Evolutionary conservation across 306 rosid species (phyloP).

Genomic region (Begonia peltatifolia): DNA sequence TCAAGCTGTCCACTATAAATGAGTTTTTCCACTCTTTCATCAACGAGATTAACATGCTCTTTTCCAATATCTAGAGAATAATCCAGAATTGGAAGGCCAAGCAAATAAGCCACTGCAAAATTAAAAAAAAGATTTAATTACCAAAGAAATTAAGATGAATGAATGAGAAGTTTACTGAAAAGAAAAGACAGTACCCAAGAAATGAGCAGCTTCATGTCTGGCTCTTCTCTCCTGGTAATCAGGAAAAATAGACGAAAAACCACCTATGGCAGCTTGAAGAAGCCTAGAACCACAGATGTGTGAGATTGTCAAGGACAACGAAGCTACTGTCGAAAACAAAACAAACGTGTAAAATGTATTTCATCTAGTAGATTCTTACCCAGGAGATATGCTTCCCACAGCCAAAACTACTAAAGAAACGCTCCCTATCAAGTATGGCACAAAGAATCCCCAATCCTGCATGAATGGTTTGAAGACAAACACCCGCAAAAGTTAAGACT

Average conservation of each 20-base stretch:
- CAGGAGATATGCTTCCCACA: slow-evolving; percentile 87
- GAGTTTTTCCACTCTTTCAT: slow-evolving; percentile 66
- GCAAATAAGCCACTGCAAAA: slow-evolving; percentile 55
- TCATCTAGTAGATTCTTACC: slow-evolving; percentile 28
- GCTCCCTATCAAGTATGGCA: slow-evolving; percentile 86
- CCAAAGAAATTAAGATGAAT: too few species aligned
- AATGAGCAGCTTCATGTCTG: slow-evolving; percentile 94
- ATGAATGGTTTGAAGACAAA: slow-evolving; percentile 16
- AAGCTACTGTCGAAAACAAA: not conserved
- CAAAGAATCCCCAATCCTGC: slow-evolving; percentile 94
- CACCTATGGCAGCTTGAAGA: slow-evolving; percentile 84
- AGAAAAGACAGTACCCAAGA: slow-evolving; percentile 34
- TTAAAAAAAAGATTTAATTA: not conserved
- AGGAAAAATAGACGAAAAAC: slow-evolving; percentile 79
- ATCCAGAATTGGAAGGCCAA: slow-evolving; percentile 74
- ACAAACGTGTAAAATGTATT: not conserved
- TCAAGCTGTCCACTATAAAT: slow-evolving; percentile 89
- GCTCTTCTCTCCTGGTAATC: slow-evolving; percentile 89
- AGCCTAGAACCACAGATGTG: slow-evolving; percentile 35
- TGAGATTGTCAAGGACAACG: not conserved
- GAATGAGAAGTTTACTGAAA: too few species aligned
- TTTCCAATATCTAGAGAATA: slow-evolving; percentile 90
- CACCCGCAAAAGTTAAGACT: slow-evolving; percentile 11
- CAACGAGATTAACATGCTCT: slow-evolving; percentile 90
- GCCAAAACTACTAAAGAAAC: slow-evolving; percentile 78